These are phyloP conservation scores for Calonectria multiphialidica DNA, from an alignment of 2,329 filamentous ascomycete species.

Conservation along the genomic window DNA sequence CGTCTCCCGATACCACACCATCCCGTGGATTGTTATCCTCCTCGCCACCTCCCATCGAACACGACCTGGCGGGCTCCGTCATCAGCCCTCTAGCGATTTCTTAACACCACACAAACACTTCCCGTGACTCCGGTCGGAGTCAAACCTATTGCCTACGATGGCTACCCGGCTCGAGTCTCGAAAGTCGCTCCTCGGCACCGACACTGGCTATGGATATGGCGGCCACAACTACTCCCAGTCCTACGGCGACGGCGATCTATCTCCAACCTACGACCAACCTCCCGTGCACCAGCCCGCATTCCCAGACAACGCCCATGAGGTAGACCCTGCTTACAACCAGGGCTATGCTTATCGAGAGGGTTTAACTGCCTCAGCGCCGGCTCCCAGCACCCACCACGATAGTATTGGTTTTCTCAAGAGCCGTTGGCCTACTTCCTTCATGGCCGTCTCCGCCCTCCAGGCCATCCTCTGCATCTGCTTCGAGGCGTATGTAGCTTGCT, in stretches of 20 bases:
- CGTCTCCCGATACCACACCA: constrained; percentile 13
- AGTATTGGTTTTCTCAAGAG: constrained; percentile 82
- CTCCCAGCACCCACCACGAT: constrained; percentile 46
- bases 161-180: constrained; percentile 56
- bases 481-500: constrained; percentile 77
- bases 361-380: constrained; percentile 47
- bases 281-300: constrained; percentile 45
- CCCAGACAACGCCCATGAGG: constrained; percentile 44
- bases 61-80: not conserved
- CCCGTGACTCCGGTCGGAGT: constrained; percentile 53
- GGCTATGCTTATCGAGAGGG: constrained; percentile 54
- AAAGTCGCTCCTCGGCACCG: constrained; percentile 54
- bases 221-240: constrained; percentile 49
- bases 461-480: constrained; percentile 84
- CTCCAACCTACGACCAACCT: constrained; percentile 32
- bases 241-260: constrained; percentile 42
- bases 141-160: constrained; percentile 49
- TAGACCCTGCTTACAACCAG: constrained; percentile 48
- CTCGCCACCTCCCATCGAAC: constrained; percentile 3
- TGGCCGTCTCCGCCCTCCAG: constrained; percentile 80
- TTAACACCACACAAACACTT: not conserved
- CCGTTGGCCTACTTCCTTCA: constrained; percentile 90
- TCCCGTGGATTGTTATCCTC: not conserved
- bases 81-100: constrained; percentile 14
- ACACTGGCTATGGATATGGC: constrained; percentile 53